Base-by-base conservation (phyloP, 176 grass and related monocot genomes). In the Hyparrhenia diplandra region DNA sequence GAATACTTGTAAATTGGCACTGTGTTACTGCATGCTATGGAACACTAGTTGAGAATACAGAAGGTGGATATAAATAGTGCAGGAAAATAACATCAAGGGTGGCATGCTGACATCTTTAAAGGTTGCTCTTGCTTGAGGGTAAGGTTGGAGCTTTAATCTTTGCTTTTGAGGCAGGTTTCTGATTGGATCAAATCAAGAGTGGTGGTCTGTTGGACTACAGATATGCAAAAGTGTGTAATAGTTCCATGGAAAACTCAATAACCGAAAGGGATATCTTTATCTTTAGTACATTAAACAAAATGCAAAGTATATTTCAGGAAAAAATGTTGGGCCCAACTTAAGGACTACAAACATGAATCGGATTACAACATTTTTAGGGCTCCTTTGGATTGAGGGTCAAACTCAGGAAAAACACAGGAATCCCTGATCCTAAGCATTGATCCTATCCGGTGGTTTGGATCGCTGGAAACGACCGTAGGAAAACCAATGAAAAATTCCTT, bases 11-110 rank as follows among this genome's bases (percentile, higher is more conserved):
- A 87, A 82, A 24, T 79, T 64, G 46, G 25, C 0, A 79, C 13
- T 17, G 52, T 75, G 71, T 84, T 77, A 59, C n/a, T 13, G 40
- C 14, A 45, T 31, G 5, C 6, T 54, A 75, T 75, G 68, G 28
- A 36, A 60, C 46, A 75, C 60, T 60, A 66, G 23, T 11, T 17
- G 70, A 67, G 13, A 75, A 75, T 14, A 79, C 55, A 72, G 61
- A 59, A 73, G 16, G 37, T 8, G 45, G 61, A 62, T 69, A 4
- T n/a, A 69, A 49, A 34, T 72, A 60, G 66, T 75, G 81, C 58
- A 91, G 66, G 66, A 85, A 62, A 81, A 73, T 64, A 74, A 86
- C 74, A 32, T 80, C 46, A 46, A 77, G 45, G 29, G 63, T 80
- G 70, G 69, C 88, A 73, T 30, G 14, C 78, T 57, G 71, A 65